A percentile compares a stretch with the other conserved stretches of the same genome.
Conservation (phyloP, 352 stramenopile species). For the Phytopythium delawarense region DNA sequence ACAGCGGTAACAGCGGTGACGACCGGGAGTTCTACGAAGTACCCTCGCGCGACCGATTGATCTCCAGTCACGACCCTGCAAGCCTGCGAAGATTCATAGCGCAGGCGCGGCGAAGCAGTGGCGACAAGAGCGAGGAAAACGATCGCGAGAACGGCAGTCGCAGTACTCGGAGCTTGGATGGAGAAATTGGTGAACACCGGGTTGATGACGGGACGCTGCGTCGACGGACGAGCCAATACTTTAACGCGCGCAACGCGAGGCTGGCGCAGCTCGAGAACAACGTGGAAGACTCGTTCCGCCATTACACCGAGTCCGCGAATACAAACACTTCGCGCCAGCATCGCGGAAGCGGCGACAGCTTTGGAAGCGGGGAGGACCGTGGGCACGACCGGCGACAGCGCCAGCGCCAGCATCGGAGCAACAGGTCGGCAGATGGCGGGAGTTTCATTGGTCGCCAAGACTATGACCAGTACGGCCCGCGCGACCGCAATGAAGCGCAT, state of each 20-base stretch:
- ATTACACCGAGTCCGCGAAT: background rate
- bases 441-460: background rate
- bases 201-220: conserved; percentile 12
- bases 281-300: background rate
- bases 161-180: conserved; percentile 5
- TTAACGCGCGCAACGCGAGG: conserved; percentile 23
- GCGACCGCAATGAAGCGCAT: background rate
- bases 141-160: background rate
- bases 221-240: conserved; percentile 24
- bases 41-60: background rate
- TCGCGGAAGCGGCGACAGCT: background rate
- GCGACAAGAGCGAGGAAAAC: background rate
- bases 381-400: background rate
- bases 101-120: conserved; percentile 1
- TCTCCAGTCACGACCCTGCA: conserved; percentile 8
- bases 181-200: background rate
- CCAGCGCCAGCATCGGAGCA: background rate
- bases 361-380: background rate
- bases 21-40: background rate
- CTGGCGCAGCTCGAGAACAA: conserved; percentile 15
- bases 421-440: background rate
- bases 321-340: background rate
- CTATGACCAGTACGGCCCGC: background rate
- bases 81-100: conserved; percentile 4
- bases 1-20: background rate